Evolutionary conservation across 768 basidiomycete genomes (phyloP).

Genomic region (Amanita inopinata): DNA sequence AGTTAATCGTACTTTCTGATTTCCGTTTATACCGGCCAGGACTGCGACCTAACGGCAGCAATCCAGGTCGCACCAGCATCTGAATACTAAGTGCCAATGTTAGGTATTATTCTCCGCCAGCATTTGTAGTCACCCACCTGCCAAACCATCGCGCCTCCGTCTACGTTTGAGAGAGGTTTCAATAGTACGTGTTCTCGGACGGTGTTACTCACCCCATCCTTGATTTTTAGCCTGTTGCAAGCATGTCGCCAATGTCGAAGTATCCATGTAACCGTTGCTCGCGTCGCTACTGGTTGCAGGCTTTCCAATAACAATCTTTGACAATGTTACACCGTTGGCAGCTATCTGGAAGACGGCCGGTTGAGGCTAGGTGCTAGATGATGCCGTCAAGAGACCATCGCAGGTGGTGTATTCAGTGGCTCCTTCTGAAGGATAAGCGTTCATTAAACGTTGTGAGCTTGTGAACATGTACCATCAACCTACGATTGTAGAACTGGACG

Average conservation of each 20-base stretch:
- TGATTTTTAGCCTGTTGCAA: slow-evolving; percentile 45
- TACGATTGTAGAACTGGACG: slow-evolving; percentile 27
- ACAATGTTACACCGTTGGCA: slow-evolving; percentile 34
- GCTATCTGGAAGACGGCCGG: slow-evolving; percentile 53
- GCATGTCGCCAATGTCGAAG: slow-evolving; percentile 48
- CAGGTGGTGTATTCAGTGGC: slow-evolving; percentile 56
- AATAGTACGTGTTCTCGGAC: background rate
- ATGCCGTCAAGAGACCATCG: slow-evolving; percentile 27
- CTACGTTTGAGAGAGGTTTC: slow-evolving; percentile 10
- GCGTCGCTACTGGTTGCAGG: slow-evolving; percentile 46
- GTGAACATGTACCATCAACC: slow-evolving; percentile 11
- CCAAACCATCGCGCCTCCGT: slow-evolving; percentile 30
- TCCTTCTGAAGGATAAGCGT: slow-evolving; percentile 40
- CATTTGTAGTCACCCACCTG: slow-evolving; percentile 18
- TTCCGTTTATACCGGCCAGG: background rate
- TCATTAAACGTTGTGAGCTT: background rate
- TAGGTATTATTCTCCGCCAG: background rate
- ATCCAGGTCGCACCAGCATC: slow-evolving; percentile 26
- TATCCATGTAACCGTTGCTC: slow-evolving; percentile 51
- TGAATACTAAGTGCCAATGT: slow-evolving; percentile 17
- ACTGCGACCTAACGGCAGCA: slow-evolving; percentile 9
- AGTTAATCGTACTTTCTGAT: background rate
- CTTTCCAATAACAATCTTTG: slow-evolving; percentile 55
- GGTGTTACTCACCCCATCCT: slow-evolving; percentile 54
- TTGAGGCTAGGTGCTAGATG: slow-evolving; percentile 41